Conservation (phyloP, 2,329 filamentous ascomycete species). For the Dendryphion nanum region DNA sequence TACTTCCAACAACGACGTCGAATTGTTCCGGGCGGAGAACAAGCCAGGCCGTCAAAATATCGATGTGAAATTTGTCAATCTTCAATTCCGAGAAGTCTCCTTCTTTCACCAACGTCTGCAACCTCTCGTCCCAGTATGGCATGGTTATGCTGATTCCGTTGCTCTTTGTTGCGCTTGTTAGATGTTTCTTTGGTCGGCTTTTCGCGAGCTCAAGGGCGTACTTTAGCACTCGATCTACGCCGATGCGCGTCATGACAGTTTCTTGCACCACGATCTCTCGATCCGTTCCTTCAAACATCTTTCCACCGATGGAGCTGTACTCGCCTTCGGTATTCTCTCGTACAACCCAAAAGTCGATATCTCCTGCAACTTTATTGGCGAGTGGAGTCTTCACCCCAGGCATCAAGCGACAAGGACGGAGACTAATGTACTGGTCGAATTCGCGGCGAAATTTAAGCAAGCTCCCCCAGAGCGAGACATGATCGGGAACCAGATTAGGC, state of each 20-base stretch:
- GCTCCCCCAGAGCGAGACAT: slow-evolving; percentile 57
- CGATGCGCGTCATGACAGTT: slow-evolving; percentile 61
- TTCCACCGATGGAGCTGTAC: slow-evolving; percentile 64
- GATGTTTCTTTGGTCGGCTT: slow-evolving; percentile 54
- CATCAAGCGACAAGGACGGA: slow-evolving; percentile 60
- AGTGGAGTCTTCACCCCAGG: slow-evolving; percentile 61
- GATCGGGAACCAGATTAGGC: slow-evolving; percentile 54
- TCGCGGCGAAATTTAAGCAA: slow-evolving; percentile 56
- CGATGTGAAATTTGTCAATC: slow-evolving; percentile 65
- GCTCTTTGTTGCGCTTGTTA: slow-evolving; percentile 65
- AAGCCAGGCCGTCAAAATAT: slow-evolving; percentile 66
- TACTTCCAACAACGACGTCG: slow-evolving; percentile 36
- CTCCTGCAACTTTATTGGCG: slow-evolving; percentile 52
- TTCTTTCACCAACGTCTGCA: slow-evolving; percentile 53
- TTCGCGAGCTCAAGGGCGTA: slow-evolving; percentile 63
- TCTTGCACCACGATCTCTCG: slow-evolving; percentile 58
- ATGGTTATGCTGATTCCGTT: slow-evolving; percentile 66
- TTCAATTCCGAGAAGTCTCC: slow-evolving; percentile 56
- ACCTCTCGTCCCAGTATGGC: slow-evolving; percentile 67
- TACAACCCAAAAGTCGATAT: slow-evolving; percentile 66
- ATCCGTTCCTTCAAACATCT: slow-evolving; percentile 60
- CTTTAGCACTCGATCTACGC: slow-evolving; percentile 58
- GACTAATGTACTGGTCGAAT: slow-evolving; percentile 58
- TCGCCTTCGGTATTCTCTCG: slow-evolving; percentile 68
- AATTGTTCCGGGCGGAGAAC: slow-evolving; percentile 58